Base-by-base conservation (phyloP, 305 asterid species). In the Coffea humblotiana region DNA sequence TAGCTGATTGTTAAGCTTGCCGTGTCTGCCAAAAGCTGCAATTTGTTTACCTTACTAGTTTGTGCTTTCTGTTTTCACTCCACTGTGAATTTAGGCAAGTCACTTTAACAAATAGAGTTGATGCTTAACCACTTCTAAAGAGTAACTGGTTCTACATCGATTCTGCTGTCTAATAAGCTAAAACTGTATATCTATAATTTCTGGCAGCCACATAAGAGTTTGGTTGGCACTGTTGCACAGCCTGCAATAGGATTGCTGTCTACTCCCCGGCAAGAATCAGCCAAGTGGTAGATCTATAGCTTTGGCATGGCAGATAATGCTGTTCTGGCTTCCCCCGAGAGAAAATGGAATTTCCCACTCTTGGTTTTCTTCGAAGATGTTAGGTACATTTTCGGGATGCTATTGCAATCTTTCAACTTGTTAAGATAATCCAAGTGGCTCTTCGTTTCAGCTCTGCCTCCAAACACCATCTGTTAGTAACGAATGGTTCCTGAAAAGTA, bases 301-400 rank as follows among this genome's bases (percentile, higher is more conserved):
- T 21, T 51, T 64, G 25, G 32, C 82, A 94, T 94, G 97, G 92
- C 90, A 40, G 96, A 89, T 64, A 77, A 80, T 77, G 78, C 72
- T 69, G 77, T 43, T 77, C 64, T 76, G 18, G 51, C 81, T 54
- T 23, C 80, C 29, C 35, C 88, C 2, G 66, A 80, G 76, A 77
- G 75, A 32, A 90, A 80, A 74, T 86, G 88, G 90, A 86, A 87
- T 75, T n/a, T 87, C 52, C 98, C 97, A 8, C 52, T 92, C 80
- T 84, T 85, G 14, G 97, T 90, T 60, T 87, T 94, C 89, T 88
- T 94, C 82, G 76, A 88, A 63, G 95, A 93, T 83, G 86, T 82
- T 75, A 85, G 92, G 98, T 91, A 76, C 56, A 16, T 52, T 35
- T 49, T 32, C 66, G 52, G 27, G 56, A 40, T 25, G 45, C 4